Evolutionary conservation across 2,329 filamentous ascomycete genomes (phyloP).

Genomic region (Alternaria hordeiaustralica): DNA sequence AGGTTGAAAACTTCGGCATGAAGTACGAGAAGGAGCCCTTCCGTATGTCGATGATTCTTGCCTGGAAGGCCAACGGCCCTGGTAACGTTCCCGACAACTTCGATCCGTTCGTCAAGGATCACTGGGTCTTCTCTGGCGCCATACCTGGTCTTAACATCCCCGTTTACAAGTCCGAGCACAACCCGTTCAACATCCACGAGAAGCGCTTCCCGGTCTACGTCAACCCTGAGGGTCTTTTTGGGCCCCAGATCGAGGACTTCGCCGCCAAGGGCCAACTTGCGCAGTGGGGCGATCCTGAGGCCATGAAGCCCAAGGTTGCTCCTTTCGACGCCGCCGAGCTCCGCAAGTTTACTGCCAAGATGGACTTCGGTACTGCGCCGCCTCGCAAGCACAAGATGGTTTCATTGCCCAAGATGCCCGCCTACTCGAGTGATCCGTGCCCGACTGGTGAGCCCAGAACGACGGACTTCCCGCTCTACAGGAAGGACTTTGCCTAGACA

Average conservation of each 20-base stretch:
- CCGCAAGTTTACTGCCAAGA: not conserved
- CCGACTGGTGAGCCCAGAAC: not conserved
- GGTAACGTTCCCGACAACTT: not conserved
- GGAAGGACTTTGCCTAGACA: not conserved
- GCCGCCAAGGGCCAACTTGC: not conserved
- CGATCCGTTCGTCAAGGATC: not conserved
- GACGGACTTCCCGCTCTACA: not conserved
- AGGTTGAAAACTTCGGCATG: not conserved
- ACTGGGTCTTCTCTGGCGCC: not conserved
- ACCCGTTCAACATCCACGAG: not conserved
- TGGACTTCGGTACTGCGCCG: not conserved
- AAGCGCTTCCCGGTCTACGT: not conserved
- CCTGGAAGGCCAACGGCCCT: not conserved
- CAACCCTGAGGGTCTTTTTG: not conserved
- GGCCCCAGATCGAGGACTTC: conserved; percentile 4
- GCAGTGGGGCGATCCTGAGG: not conserved
- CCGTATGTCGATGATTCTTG: not conserved
- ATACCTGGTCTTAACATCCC: not conserved
- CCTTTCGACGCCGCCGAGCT: not conserved
- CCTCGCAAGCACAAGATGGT: not conserved
- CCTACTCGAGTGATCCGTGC: not conserved
- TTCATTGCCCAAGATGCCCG: not conserved
- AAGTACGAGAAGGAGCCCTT: not conserved
- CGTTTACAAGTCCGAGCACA: not conserved
- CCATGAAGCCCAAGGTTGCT: not conserved